Percentiles rank a stretch among this genome's conserved stretches.
Conservation (phyloP, 2,329 filamentous ascomycete genomes). For the Dactylonectria macrodidyma region DNA sequence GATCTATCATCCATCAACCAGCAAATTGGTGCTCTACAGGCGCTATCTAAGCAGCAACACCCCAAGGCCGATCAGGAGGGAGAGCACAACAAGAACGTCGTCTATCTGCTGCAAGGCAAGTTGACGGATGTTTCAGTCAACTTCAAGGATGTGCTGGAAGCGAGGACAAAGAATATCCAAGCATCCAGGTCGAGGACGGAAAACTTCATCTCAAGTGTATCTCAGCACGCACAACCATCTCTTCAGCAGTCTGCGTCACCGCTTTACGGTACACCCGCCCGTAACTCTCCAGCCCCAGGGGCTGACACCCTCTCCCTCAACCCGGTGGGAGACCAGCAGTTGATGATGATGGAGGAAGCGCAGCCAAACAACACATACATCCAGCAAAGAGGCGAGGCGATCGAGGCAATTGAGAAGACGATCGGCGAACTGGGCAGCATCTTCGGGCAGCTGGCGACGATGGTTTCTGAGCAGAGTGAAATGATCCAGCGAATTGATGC, state of each 20-base stretch:
- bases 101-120: slow-evolving; percentile 91
- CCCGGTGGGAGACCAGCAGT: slow-evolving; percentile 85
- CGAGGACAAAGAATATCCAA: slow-evolving; percentile 97
- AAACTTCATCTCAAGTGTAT: slow-evolving; percentile 95
- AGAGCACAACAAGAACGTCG: slow-evolving; percentile 98
- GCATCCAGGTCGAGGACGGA: slow-evolving; percentile 92
- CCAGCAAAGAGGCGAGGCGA: slow-evolving; percentile 92
- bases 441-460: slow-evolving; percentile 93
- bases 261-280: slow-evolving; percentile 84
- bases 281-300: slow-evolving; percentile 76
- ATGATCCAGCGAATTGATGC: slow-evolving; percentile 98
- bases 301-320: slow-evolving; percentile 88
- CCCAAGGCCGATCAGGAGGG: slow-evolving; percentile 84
- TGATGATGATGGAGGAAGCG: slow-evolving; percentile 93
- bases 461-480: slow-evolving; percentile 98
- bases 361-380: slow-evolving; percentile 91
- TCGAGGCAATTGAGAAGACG: slow-evolving; percentile 96
- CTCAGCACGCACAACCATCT: slow-evolving; percentile 79
- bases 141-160: slow-evolving; percentile 97
- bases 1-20: slow-evolving; percentile 88
- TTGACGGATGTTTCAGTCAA: slow-evolving; percentile 93
- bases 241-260: slow-evolving; percentile 85
- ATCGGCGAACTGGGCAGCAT: slow-evolving; percentile 92
- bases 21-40: slow-evolving; percentile 88
- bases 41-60: slow-evolving; percentile 82